Evolutionary conservation across 257 asterid genomes (phyloP).

Genomic region (Nicotiana tabacum): DNA sequence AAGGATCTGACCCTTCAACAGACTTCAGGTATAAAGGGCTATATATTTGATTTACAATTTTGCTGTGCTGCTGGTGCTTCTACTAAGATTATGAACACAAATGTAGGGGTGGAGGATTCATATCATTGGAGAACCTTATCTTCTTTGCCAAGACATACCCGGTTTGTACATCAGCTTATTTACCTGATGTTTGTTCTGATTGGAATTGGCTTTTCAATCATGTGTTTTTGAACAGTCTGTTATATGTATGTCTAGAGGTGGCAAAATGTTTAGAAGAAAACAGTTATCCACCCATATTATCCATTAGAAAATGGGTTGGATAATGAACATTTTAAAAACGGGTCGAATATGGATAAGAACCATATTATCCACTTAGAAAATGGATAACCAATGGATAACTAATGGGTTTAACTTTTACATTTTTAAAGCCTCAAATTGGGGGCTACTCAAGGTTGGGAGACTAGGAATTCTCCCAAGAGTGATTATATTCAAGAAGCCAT

Average conservation of each 20-base stretch:
- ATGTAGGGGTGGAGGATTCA: slow-evolving; percentile 94
- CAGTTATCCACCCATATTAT: too few relatives aligned
- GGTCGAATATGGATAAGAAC: too few relatives aligned
- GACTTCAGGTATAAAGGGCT: slow-evolving; percentile 73
- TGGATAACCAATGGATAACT: too few relatives aligned
- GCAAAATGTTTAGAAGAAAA: too few relatives aligned
- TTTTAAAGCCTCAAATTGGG: too few relatives aligned
- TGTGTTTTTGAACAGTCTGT: not conserved
- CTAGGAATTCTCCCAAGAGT: too few relatives aligned
- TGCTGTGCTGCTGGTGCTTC: not conserved
- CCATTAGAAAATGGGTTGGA: too few relatives aligned
- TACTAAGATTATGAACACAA: slow-evolving; percentile 11
- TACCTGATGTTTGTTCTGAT: not conserved
- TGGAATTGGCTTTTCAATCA: not conserved
- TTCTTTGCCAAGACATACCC: slow-evolving; percentile 84
- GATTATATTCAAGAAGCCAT: too few relatives aligned
- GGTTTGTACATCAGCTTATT: slow-evolving; percentile 45
- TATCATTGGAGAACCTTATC: slow-evolving; percentile 89
- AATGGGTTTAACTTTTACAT: too few relatives aligned
- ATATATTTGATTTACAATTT: not conserved
- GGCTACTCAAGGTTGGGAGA: too few relatives aligned
- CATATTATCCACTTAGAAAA: too few relatives aligned
- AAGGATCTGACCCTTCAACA: slow-evolving; percentile 93
- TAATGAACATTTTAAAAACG: too few relatives aligned
- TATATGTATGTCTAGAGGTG: not conserved